These are phyloP conservation scores for Paulownia fortunei DNA, from an alignment of 257 asterid species.

Conservation along the genomic window DNA sequence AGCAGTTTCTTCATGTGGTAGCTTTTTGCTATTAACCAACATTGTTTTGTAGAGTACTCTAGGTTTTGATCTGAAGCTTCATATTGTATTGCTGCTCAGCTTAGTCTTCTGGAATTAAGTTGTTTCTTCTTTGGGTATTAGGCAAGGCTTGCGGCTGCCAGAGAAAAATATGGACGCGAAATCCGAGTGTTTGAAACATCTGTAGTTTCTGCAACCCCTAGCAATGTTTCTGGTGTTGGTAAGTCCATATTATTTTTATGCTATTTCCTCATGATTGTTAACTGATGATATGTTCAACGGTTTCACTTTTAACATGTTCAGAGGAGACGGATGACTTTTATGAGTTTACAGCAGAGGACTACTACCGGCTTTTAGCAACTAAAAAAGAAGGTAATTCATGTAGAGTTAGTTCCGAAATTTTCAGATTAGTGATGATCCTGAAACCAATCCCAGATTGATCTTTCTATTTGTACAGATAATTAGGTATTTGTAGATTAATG, in stretches of 20 bases:
- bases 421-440: conserved; percentile 4
- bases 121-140: conserved; percentile 35
- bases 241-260: conserved; percentile 1
- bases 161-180: conserved; percentile 82
- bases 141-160: conserved; percentile 86
- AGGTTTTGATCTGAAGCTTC: background rate
- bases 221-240: conserved; percentile 60
- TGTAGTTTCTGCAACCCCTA: conserved; percentile 53
- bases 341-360: conserved; percentile 94
- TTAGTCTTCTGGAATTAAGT: conserved; percentile 21
- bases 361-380: conserved; percentile 69
- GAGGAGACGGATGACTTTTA: conserved; percentile 86
- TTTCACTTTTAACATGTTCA: conserved; percentile 34
- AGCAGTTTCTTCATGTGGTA: background rate
- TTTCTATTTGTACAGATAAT: conserved; percentile 3
- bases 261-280: conserved; percentile 20
- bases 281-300: conserved; percentile 7
- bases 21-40: background rate
- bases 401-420: background rate
- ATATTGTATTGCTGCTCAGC: conserved; percentile 5
- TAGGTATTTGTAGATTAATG: background rate
- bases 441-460: conserved; percentile 10
- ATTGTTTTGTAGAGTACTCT: background rate
- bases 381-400: conserved; percentile 81
- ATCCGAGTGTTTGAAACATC: conserved; percentile 80